phyloP scores from a whole-genome alignment of 441 rosid genomes.

The Theobroma grandiflorum region DNA sequence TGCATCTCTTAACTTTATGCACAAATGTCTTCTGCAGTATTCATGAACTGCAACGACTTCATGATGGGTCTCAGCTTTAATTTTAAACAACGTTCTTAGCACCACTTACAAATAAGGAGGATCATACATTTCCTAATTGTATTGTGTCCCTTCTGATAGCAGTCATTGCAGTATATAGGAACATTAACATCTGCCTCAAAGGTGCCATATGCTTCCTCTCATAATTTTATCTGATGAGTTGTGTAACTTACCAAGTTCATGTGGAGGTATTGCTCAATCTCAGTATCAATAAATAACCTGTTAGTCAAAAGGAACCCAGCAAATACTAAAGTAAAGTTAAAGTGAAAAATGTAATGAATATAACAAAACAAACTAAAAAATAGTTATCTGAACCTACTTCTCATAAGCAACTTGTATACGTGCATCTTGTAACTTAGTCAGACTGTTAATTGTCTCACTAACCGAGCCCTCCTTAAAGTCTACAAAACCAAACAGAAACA shows the following conservation, averaged over 20 bases:
- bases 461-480: slow-evolving; percentile 57
- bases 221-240: not conserved
- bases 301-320: slow-evolving; percentile 32
- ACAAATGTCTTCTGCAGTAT: not conserved
- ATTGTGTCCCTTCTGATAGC: not conserved
- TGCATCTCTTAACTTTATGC: not conserved
- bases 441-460: slow-evolving; percentile 52
- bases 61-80: not conserved
- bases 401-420: slow-evolving; percentile 63
- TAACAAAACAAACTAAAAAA: not conserved
- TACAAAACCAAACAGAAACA: slow-evolving; percentile 77
- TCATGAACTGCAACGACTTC: not conserved
- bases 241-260: slow-evolving; percentile 71
- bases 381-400: slow-evolving; percentile 45
- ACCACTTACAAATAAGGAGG: not conserved
- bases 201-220: not conserved
- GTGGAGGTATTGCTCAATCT: slow-evolving; percentile 65
- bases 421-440: slow-evolving; percentile 61
- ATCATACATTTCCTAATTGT: not conserved
- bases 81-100: not conserved
- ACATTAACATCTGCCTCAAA: slow-evolving; percentile 1
- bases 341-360: slow-evolving; percentile 1
- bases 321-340: slow-evolving; percentile 17
- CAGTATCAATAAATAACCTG: slow-evolving; percentile 62
- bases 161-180: not conserved